Conservation (phyloP, 2,329 filamentous ascomycete genomes). For the Stachybotrys chartarum region DNA sequence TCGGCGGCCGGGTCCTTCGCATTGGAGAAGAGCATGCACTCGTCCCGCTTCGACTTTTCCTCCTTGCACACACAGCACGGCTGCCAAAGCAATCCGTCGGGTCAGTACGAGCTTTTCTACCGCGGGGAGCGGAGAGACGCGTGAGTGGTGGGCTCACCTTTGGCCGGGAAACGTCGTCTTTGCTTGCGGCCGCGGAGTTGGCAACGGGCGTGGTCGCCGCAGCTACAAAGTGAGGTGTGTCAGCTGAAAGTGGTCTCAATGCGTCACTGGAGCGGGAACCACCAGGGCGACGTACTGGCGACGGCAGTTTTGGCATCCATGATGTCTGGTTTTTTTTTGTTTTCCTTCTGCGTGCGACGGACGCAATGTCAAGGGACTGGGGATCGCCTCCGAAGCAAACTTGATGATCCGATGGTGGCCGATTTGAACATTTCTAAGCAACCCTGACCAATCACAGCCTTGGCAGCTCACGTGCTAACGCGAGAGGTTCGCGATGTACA, state of each 20-base stretch:
- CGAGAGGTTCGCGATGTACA: background rate
- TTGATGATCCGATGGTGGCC: background rate
- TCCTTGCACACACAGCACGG: conserved; percentile 98
- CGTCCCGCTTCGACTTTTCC: conserved; percentile 86
- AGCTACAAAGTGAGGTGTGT: conserved; percentile 6
- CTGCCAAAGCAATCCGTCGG: conserved; percentile 36
- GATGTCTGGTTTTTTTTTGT: conserved; percentile 2
- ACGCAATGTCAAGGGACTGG: too few relatives aligned
- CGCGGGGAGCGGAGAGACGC: background rate
- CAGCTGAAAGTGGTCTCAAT: background rate
- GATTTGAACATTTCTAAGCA: conserved; percentile 2
- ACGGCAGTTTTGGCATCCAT: conserved; percentile 24
- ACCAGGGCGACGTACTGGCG: conserved; percentile 12
- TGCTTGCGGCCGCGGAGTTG: conserved; percentile 21
- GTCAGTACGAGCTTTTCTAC: background rate
- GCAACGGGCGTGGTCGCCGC: conserved; percentile 16
- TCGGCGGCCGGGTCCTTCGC: conserved; percentile 74
- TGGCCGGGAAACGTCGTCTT: conserved; percentile 30
- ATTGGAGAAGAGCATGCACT: conserved; percentile 97
- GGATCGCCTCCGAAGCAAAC: too few relatives aligned
- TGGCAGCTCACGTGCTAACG: background rate
- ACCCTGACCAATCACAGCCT: background rate
- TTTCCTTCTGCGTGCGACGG: too few relatives aligned
- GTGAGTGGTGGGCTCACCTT: conserved; percentile 26
- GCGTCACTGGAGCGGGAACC: background rate